Conservation (phyloP, 2,329 filamentous ascomycete species). For the Aciculosporium take region DNA sequence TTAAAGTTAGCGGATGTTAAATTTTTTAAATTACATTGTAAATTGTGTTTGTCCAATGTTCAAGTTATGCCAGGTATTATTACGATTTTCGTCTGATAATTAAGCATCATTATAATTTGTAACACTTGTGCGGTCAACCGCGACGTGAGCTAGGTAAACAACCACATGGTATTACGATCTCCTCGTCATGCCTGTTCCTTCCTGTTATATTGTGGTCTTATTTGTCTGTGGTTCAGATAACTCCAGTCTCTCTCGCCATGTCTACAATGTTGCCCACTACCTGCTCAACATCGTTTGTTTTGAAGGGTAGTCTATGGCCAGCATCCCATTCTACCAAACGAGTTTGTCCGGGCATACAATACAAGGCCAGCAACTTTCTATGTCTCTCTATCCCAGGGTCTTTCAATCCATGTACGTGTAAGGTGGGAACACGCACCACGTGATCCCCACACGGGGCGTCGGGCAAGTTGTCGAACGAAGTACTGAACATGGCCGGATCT, state of each 20-base stretch:
- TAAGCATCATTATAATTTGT: not conserved
- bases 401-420: conserved; percentile 31
- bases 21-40: conserved; percentile 1
- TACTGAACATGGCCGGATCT: conserved; percentile 11
- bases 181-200: not conserved
- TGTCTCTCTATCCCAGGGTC: conserved; percentile 47
- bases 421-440: conserved; percentile 18
- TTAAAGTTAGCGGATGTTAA: conserved; percentile 4
- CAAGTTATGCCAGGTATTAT: not conserved
- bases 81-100: not conserved
- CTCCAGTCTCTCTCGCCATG: conserved; percentile 10
- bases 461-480: conserved; percentile 23
- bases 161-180: not conserved
- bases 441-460: conserved; percentile 30
- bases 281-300: conserved; percentile 46
- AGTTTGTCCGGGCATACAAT: conserved; percentile 40
- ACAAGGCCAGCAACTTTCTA: conserved; percentile 36
- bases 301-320: conserved; percentile 56
- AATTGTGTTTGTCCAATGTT: not conserved
- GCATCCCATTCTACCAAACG: conserved; percentile 60
- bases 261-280: conserved; percentile 15
- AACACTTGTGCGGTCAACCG: not conserved
- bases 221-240: not conserved
- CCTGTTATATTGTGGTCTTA: not conserved
- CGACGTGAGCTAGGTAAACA: not conserved